Percentiles rank a stretch among this genome's conserved stretches.
phyloP scores from a whole-genome alignment of 176 grass and related monocot species.

The Juncus inflexus region DNA sequence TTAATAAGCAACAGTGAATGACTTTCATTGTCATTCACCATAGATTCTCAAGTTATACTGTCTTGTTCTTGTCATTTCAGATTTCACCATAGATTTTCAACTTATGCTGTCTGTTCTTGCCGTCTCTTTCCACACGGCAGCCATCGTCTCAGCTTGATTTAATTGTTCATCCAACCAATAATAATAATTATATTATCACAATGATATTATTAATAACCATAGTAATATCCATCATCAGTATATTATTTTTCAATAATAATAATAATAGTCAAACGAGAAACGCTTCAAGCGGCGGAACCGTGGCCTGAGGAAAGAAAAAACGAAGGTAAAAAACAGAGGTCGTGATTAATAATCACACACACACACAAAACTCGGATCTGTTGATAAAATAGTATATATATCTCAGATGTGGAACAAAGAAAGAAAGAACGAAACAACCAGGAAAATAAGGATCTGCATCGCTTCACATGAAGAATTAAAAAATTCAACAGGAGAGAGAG shows the following conservation, averaged over 20 bases:
- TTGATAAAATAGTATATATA: neutral
- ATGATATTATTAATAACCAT: too few relatives aligned
- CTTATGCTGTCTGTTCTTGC: conserved; percentile 20
- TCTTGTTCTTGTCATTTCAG: too few relatives aligned
- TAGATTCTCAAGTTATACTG: too few relatives aligned
- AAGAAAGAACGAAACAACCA: conserved; percentile 34
- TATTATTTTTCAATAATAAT: too few relatives aligned
- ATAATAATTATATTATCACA: conserved; percentile 1
- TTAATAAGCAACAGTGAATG: conserved; percentile 26
- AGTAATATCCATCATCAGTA: too few relatives aligned
- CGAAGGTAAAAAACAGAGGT: conserved; percentile 22
- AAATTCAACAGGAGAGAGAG: neutral
- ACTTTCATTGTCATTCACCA: conserved; percentile 4
- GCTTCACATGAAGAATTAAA: neutral
- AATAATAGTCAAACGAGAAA: conserved; percentile 19
- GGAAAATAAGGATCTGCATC: conserved; percentile 30
- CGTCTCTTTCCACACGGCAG: conserved; percentile 20
- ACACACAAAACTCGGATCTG: neutral
- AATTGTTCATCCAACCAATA: neutral
- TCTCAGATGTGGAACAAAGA: conserved; percentile 25
- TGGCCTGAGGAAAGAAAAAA: conserved; percentile 20
- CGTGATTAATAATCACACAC: conserved; percentile 24
- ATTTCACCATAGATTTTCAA: neutral
- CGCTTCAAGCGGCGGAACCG: conserved; percentile 23
- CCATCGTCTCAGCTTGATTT: conserved; percentile 8